Evolutionary conservation across 108 stramenopile genomes (phyloP).

Genomic region (Nannochloropsis salina): DNA sequence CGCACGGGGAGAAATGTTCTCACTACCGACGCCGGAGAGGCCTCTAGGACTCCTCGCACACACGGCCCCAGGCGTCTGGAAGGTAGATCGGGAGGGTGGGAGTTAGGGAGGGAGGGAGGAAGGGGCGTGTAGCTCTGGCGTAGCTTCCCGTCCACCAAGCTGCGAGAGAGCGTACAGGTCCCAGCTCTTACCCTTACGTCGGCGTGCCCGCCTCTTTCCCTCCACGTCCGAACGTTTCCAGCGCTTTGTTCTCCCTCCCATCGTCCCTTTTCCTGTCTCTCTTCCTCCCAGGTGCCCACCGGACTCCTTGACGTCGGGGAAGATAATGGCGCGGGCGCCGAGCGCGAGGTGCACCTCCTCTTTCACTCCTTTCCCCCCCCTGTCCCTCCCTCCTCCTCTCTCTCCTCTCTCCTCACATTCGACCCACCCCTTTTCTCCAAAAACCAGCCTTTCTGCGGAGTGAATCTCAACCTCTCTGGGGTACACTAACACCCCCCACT

Average conservation of each 20-base stretch:
- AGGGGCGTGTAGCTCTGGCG: too few relatives aligned
- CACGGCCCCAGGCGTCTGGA: slow-evolving; percentile 36
- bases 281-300: neutral
- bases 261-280: neutral
- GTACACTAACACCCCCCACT: too few relatives aligned
- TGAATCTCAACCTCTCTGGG: too few relatives aligned
- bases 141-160: too few relatives aligned
- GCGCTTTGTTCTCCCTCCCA: neutral
- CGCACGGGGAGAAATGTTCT: too few relatives aligned
- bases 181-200: neutral
- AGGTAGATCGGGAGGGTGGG: slow-evolving; percentile 31
- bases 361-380: too few relatives aligned
- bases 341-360: slow-evolving; percentile 41
- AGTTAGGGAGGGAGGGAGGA: neutral
- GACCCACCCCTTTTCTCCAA: too few relatives aligned
- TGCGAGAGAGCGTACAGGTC: too few relatives aligned
- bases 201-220: neutral
- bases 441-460: too few relatives aligned
- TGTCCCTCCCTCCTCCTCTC: too few relatives aligned
- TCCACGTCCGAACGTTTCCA: neutral
- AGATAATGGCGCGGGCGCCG: slow-evolving; percentile 31
- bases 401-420: too few relatives aligned
- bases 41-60: too few relatives aligned
- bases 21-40: neutral
- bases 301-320: slow-evolving; percentile 35